Percentiles rank a stretch among this genome's conserved stretches.
These are phyloP conservation scores for Verticillium nonalfalfae DNA, from an alignment of 2,329 filamentous ascomycete genomes.

Conservation along the genomic window DNA sequence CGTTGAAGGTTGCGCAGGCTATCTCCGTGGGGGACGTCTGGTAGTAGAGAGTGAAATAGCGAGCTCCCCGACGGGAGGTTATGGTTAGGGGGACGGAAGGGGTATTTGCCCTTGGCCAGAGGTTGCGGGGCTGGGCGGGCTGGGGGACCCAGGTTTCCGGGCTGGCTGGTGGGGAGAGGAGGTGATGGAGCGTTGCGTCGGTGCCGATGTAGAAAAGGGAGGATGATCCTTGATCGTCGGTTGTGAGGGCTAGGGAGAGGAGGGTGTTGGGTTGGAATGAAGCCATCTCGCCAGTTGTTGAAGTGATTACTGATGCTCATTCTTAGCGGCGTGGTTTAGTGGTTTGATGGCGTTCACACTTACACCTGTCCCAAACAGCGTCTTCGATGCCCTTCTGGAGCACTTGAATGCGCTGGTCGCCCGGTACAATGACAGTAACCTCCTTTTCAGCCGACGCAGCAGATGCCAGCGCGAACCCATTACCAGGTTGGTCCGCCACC, in stretches of 20 bases:
- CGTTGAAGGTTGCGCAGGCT: neutral
- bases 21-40: neutral
- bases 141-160: neutral
- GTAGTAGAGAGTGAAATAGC: neutral
- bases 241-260: conserved; percentile 18
- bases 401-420: conserved; percentile 22
- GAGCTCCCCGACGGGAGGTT: neutral
- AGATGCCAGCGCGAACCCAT: conserved; percentile 20
- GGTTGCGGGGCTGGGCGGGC: neutral
- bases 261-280: neutral
- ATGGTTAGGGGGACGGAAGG: neutral
- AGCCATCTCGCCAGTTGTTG: conserved; percentile 1
- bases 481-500: conserved; percentile 22
- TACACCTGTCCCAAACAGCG: conserved; percentile 25
- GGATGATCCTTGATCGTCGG: conserved; percentile 21
- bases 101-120: neutral
- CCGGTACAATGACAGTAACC: conserved; percentile 26
- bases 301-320: conserved; percentile 9
- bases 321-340: neutral
- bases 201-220: conserved; percentile 30
- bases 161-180: neutral
- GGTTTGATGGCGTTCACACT: neutral
- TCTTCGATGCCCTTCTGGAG: conserved; percentile 14
- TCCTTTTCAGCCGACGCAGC: conserved; percentile 20
- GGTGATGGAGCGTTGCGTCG: conserved; percentile 24